Percentiles rank a stretch among this genome's conserved stretches.
These are phyloP conservation scores for Claviceps digitariae DNA, from an alignment of 2,329 filamentous ascomycete genomes.

Conservation along the genomic window DNA sequence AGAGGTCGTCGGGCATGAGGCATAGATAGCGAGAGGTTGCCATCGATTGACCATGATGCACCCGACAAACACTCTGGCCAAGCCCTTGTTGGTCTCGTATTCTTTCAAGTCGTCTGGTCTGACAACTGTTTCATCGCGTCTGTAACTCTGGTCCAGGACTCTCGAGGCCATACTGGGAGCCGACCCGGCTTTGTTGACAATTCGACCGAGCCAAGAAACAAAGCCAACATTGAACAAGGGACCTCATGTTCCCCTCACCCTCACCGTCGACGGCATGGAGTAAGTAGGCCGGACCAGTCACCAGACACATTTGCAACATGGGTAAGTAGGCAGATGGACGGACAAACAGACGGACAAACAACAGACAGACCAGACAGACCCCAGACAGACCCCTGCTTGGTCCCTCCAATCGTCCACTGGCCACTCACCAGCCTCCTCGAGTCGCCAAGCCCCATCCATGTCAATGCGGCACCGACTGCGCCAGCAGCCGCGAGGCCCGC, in stretches of 20 bases:
- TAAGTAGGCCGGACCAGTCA: too few relatives aligned
- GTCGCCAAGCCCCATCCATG: slow-evolving; percentile 4
- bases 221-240: background rate
- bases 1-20: background rate
- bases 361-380: too few relatives aligned
- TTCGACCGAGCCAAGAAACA: background rate
- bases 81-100: background rate
- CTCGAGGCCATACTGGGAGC: background rate
- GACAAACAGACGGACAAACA: background rate
- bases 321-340: background rate
- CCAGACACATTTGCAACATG: background rate
- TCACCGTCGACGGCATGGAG: too few relatives aligned
- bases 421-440: too few relatives aligned
- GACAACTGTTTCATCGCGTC: background rate
- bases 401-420: too few relatives aligned
- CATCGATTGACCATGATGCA: background rate
- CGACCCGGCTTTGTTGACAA: background rate
- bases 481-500: slow-evolving; percentile 6
- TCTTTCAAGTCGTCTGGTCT: background rate
- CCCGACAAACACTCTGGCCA: background rate
- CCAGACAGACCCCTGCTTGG: background rate
- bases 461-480: slow-evolving; percentile 1
- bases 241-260: too few relatives aligned
- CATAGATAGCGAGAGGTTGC: too few relatives aligned
- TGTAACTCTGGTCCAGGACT: background rate